Evolutionary conservation across 1,139 yeast species (phyloP), one percentile per base, ranked within the genome.

Genomic region (Suhomyces guaymorum): DNA sequence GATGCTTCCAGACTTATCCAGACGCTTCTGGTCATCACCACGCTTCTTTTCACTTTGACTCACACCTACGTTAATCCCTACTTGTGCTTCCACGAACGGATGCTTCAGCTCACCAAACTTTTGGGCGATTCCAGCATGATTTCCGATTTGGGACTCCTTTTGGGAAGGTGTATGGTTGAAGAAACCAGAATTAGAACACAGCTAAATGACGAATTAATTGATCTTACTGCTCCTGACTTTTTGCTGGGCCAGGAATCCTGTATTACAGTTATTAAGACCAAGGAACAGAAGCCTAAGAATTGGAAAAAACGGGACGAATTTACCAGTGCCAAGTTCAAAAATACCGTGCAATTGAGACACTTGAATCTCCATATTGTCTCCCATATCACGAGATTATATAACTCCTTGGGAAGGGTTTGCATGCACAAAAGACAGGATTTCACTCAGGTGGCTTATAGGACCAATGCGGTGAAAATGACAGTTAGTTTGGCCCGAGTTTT

Each of bases 271-370:
- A 33, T 37, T 3, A 23, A 19, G 9, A 30, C 61, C 56, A n/a
- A 48, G 54, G 15, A 60, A 60, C 34, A 26, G 12, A 14, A 30
- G 14, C 27, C 37, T 24, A 26, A 20, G 13, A 14, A 28, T 15
- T 11, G 9, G 13, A 43, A 39, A 17, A n/a, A 14, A 1, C 31
- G 25, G 17, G 59, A 54, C 35, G 71, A 69, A 22, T 67, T 66
- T 8, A 69, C 75, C 4, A 68, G 73, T 28, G 75, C 82, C 1
- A 73, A 75, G 42, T 78, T 66, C 57, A 83, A 82, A 47, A 84
- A 83, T 47, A 60, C 82, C 0, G 57, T 76, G 2, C 80, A 80
- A 44, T 52, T 80, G 14, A 68, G 88, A 37, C 66, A 67, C 39
- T 62, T 80, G 26, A 57, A 68, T 29, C 69, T 73, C 37, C 69